Base-by-base conservation (phyloP, 306 rosid species). In the cucumber (Cucumis sativus) region DNA sequence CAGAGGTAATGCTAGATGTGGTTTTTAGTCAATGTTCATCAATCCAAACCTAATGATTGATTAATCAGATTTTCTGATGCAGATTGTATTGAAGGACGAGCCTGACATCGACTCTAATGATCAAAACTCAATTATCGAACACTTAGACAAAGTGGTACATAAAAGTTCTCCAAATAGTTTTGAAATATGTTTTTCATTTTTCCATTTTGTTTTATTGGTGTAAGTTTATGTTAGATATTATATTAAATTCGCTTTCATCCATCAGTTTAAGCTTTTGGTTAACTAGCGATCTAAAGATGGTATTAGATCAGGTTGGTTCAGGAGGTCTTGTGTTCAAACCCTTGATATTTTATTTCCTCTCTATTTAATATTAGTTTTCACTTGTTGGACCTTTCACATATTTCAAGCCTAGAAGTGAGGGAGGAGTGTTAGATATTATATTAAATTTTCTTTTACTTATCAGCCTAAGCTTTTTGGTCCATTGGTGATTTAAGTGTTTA, bases 81-180 rank as follows among this genome's bases (percentile, higher is more conserved):
- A 95, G 99, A 76, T 95, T 76, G 69, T 89, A 80, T 87, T 95
- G 37, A 95, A 90, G 84, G 99, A 95, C 82, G 96, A 90, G 71
- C 80, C 96, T 79, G 97, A 87, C 79, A 87, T 95, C 56, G 92
- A 92, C 83, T 84, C 96, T 77, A 90, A 92, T 73, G 96, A 95
- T 89, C 99, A 91, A 81, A 86, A 83, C 81, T 89, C 97, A 74
- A 92, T 95, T 87, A 95, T 95, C 59, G 97, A 92, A 83, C 97
- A 91, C 88, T 82, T 95, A 79, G 97, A 95, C 88, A 83, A 82
- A 86, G 93, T 95, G 88, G 99, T 95, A 82, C 23, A 84, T 83
- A 35, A 77, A 23, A 30, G 76, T 75, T 41, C 58, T 62, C 75
- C 28, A 23, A 14, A 75, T 30, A 28, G 41, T 67, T 47, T 59